phyloP scores from a whole-genome alignment of 352 stramenopile genomes.

The Phytophthora sojae region DNA sequence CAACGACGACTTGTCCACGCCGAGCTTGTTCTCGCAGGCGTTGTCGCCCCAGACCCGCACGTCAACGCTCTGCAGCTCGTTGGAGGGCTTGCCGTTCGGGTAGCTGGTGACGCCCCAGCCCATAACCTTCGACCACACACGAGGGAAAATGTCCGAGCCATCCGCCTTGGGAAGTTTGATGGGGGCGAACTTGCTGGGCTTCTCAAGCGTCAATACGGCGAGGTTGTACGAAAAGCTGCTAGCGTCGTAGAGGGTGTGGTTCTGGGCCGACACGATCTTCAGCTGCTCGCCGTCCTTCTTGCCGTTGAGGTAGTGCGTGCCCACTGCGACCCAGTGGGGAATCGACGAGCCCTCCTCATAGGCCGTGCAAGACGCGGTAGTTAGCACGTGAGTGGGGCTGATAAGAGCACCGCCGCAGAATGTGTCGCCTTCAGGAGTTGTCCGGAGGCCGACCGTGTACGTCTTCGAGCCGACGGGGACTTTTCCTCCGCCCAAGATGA shows the following conservation, averaged over 20 bases:
- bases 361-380: slow-evolving; percentile 11
- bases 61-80: no score
- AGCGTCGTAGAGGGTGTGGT: slow-evolving; percentile 3
- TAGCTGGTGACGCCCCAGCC: slow-evolving; percentile 40
- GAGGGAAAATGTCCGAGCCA: slow-evolving; percentile 28
- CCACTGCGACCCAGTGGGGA: slow-evolving; percentile 15
- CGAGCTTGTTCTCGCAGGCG: no score
- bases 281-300: slow-evolving; percentile 26
- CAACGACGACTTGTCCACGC: neutral
- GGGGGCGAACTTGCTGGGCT: slow-evolving; percentile 32
- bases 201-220: slow-evolving; percentile 48
- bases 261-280: slow-evolving; percentile 14
- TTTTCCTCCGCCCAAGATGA: neutral
- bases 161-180: slow-evolving; percentile 37
- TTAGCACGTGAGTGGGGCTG: no score
- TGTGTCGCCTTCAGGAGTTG: slow-evolving; percentile 16
- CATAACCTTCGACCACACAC: slow-evolving; percentile 34
- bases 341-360: neutral
- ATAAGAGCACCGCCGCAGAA: slow-evolving; percentile 24
- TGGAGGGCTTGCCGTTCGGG: neutral
- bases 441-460: slow-evolving; percentile 36
- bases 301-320: slow-evolving; percentile 29
- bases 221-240: slow-evolving; percentile 38
- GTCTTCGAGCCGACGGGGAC: slow-evolving; percentile 37
- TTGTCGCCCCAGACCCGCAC: no score